A percentile compares a stretch with the other conserved stretches of the same genome.
Conservation (phyloP, 345 rosid species). For the Leavenworthia alabamica region DNA sequence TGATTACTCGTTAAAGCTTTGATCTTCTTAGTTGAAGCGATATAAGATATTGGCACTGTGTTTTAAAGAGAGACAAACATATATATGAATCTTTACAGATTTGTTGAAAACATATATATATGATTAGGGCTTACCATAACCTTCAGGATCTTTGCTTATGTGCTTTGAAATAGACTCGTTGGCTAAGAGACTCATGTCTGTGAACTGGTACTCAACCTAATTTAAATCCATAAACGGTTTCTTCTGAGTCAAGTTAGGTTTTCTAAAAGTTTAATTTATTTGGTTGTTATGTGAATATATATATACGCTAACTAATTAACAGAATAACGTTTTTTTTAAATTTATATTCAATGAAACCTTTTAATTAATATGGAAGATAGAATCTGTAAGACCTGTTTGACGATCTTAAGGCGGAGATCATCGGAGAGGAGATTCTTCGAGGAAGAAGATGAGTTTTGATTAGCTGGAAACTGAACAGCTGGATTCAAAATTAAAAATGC, state of each 20-base stretch:
- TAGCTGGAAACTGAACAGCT: conserved; percentile 36
- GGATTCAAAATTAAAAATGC: conserved; percentile 48
- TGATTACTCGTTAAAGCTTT: conserved; percentile 58
- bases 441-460: conserved; percentile 32
- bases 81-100: neutral
- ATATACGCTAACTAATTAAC: neutral
- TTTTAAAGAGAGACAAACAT: neutral
- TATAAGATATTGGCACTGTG: conserved; percentile 61
- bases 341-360: neutral
- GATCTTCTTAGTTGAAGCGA: conserved; percentile 80
- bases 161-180: conserved; percentile 83
- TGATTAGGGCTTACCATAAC: conserved; percentile 57
- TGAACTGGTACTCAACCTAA: conserved; percentile 87
- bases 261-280: neutral
- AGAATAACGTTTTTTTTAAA: neutral
- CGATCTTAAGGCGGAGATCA: conserved; percentile 72
- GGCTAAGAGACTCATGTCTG: conserved; percentile 86
- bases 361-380: neutral
- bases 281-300: neutral
- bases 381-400: conserved; percentile 67
- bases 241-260: conserved; percentile 11
- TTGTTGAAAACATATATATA: neutral
- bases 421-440: conserved; percentile 54
- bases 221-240: neutral
- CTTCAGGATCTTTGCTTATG: conserved; percentile 74